Evolutionary conservation across 495 filamentous ascomycete genomes (phyloP).

Genomic region (Penicillium antarcticum): DNA sequence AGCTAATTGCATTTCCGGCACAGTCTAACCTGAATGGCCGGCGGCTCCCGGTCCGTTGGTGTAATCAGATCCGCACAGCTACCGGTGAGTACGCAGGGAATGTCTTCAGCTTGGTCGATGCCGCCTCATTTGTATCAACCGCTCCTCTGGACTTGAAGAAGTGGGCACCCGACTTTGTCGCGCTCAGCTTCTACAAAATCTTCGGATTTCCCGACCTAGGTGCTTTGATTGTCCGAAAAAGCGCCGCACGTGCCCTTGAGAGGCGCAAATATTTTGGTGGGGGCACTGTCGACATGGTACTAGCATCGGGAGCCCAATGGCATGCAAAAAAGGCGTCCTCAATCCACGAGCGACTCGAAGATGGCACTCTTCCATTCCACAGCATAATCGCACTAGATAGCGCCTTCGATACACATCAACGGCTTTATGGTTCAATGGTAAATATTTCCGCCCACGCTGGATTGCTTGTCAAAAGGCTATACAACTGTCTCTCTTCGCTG

Average conservation of each 20-base stretch:
- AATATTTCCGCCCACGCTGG: constrained; percentile 70
- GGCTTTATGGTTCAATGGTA: constrained; percentile 67
- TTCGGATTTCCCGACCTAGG: constrained; percentile 95
- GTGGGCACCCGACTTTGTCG: constrained; percentile 78
- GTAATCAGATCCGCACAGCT: constrained; percentile 44
- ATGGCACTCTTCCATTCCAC: constrained; percentile 87
- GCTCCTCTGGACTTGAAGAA: constrained; percentile 69
- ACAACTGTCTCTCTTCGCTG: constrained; percentile 55
- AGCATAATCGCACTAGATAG: constrained; percentile 76
- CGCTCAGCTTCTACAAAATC: constrained; percentile 92
- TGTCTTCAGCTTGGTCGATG: constrained; percentile 77
- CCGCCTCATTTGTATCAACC: constrained; percentile 76
- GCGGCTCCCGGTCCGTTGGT: constrained; percentile 71
- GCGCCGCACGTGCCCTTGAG: constrained; percentile 57
- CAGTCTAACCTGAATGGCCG: constrained; percentile 93
- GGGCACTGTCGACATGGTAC: constrained; percentile 84
- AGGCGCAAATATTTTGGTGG: constrained; percentile 82
- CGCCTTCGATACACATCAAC: constrained; percentile 65
- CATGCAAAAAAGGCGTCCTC: constrained; percentile 67
- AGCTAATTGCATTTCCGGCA: constrained; percentile 78
- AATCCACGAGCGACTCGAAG: constrained; percentile 78
- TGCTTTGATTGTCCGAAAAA: constrained; percentile 77
- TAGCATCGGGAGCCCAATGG: constrained; percentile 46
- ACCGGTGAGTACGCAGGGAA: constrained; percentile 10
- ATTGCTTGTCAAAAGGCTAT: constrained; percentile 56